Percentiles rank a stretch among this genome's conserved stretches.
These are phyloP conservation scores for Hanseniaspora vineae DNA, from an alignment of 805 yeast species.

Conservation along the genomic window DNA sequence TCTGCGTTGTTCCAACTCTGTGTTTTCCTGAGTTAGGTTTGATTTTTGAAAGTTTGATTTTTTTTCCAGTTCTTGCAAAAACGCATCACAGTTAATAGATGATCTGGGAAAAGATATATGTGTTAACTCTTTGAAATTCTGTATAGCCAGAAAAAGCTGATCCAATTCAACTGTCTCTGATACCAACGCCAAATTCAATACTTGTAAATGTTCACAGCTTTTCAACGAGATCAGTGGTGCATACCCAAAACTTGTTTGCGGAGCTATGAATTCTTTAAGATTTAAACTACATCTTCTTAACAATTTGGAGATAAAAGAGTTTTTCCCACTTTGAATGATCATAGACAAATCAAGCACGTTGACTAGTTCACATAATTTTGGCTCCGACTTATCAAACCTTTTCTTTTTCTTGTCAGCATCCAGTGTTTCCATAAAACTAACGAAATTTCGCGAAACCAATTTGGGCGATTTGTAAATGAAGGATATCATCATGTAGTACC, in stretches of 20 bases:
- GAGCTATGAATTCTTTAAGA: constrained; percentile 66
- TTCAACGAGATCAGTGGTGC: constrained; percentile 78
- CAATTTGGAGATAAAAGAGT: constrained; percentile 75
- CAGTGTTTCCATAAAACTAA: constrained; percentile 57
- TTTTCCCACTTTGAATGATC: constrained; percentile 83
- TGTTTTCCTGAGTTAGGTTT: too few species aligned
- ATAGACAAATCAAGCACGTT: constrained; percentile 57
- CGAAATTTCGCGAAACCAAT: constrained; percentile 56
- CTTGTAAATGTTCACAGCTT: constrained; percentile 48
- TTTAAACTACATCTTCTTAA: constrained; percentile 61
- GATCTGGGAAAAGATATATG: constrained; percentile 82
- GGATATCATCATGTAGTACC: constrained; percentile 52
- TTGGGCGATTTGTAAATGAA: constrained; percentile 51
- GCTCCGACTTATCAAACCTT: background rate
- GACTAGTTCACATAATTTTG: constrained; percentile 43
- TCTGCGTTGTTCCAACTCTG: too few species aligned
- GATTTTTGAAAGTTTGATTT: too few species aligned
- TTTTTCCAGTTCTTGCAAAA: constrained; percentile 3
- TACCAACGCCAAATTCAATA: constrained; percentile 70
- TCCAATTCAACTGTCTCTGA: constrained; percentile 80
- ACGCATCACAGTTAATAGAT: constrained; percentile 57
- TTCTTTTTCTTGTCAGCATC: constrained; percentile 31
- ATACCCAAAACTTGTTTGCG: constrained; percentile 89
- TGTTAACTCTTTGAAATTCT: constrained; percentile 46
- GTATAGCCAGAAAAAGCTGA: constrained; percentile 66